Evolutionary conservation across 106 monocot species (phyloP).

Genomic region (Phalaenopsis equestris): DNA sequence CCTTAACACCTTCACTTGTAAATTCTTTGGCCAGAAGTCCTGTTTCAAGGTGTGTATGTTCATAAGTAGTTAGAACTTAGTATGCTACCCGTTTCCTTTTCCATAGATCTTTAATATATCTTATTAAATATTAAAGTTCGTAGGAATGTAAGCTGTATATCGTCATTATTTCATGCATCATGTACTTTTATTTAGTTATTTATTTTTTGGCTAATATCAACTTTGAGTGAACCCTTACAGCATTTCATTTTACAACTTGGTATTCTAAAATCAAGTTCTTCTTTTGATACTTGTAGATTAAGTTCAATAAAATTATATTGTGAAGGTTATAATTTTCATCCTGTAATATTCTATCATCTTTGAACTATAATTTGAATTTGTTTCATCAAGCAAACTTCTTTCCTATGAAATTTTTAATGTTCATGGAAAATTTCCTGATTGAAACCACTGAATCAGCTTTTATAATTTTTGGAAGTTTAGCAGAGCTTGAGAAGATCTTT

Average conservation of each 20-base stretch:
- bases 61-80: not conserved
- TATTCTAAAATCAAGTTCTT: not conserved
- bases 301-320: not conserved
- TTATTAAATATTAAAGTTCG: not conserved
- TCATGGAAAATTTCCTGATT: conserved; percentile 1
- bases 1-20: conserved; percentile 56
- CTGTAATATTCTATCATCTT: not conserved
- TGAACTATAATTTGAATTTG: not conserved
- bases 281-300: not conserved
- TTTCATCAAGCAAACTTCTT: not conserved
- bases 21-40: conserved; percentile 59
- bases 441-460: conserved; percentile 41
- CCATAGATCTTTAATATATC: not conserved
- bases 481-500: conserved; percentile 85
- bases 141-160: not conserved
- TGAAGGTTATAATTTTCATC: not conserved
- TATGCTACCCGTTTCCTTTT: not conserved
- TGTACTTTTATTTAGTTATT: not conserved
- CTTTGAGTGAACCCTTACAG: not conserved
- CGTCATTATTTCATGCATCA: not conserved
- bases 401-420: not conserved
- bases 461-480: conserved; percentile 72
- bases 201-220: not conserved
- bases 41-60: conserved; percentile 74
- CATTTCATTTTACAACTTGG: not conserved